Evolutionary conservation across 768 basidiomycete species (phyloP).

Genomic region (Auriculariales sp.): DNA sequence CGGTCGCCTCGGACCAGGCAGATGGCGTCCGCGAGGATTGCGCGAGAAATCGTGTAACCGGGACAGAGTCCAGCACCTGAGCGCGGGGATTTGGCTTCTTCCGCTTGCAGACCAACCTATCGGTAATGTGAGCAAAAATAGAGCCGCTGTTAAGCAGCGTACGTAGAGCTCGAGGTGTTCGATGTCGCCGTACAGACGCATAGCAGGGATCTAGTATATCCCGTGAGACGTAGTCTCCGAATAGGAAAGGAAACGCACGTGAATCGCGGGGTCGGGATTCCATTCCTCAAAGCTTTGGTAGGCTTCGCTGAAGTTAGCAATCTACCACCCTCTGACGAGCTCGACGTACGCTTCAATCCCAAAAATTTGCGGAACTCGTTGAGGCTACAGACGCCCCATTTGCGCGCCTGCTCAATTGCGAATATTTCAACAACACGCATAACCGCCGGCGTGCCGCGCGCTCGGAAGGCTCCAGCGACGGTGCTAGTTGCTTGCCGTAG

Average conservation of each 20-base stretch:
- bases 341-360: conserved; percentile 56
- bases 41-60: conserved; percentile 76
- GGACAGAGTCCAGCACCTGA: conserved; percentile 79
- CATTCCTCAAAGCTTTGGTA: conserved; percentile 64
- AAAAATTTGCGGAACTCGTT: conserved; percentile 79
- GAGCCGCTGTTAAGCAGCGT: conserved; percentile 37
- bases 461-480: conserved; percentile 59
- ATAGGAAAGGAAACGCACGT: conserved; percentile 12
- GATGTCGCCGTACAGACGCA: conserved; percentile 58
- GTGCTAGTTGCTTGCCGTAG: conserved; percentile 57
- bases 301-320: conserved; percentile 22
- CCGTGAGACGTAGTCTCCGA: not conserved
- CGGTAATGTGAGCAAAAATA: not conserved
- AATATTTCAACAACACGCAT: conserved; percentile 73
- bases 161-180: conserved; percentile 70
- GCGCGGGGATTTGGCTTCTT: conserved; percentile 46
- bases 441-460: conserved; percentile 57
- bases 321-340: too few relatives aligned
- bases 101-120: conserved; percentile 15
- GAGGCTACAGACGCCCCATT: conserved; percentile 70
- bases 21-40: conserved; percentile 76
- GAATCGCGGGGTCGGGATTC: conserved; percentile 61
- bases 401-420: conserved; percentile 64
- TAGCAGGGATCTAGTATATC: conserved; percentile 32
- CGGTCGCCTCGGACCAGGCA: conserved; percentile 77